A percentile compares a stretch with the other conserved stretches of the same genome.
phyloP scores from a whole-genome alignment of 495 filamentous ascomycete genomes.

The Penicillium coffeae region DNA sequence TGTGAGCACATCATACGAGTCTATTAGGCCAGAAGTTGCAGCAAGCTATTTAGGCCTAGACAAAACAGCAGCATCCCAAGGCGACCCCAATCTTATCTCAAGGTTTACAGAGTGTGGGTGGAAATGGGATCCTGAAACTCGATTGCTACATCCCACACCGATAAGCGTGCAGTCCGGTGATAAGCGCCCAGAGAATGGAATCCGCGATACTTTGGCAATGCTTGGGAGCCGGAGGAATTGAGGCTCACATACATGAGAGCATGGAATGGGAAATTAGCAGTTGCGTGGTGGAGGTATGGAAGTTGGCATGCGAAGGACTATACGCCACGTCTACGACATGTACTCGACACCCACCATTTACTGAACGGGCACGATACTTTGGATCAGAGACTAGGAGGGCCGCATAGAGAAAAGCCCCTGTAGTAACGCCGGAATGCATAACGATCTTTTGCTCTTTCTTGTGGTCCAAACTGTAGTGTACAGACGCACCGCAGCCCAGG shows the following conservation, averaged over 20 bases:
- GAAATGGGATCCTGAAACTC: conserved; percentile 39
- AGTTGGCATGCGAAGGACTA: too few species aligned
- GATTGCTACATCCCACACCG: conserved; percentile 38
- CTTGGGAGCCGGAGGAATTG: conserved; percentile 25
- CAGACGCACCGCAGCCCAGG: conserved; percentile 45
- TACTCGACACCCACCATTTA: not conserved
- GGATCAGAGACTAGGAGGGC: conserved; percentile 1
- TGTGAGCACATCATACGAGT: conserved; percentile 46
- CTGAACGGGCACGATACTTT: not conserved
- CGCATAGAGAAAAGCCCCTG: conserved; percentile 1
- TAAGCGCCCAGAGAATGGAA: conserved; percentile 18
- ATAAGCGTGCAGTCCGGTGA: conserved; percentile 25
- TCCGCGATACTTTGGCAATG: conserved; percentile 35
- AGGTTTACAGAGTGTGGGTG: conserved; percentile 44
- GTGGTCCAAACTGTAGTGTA: conserved; percentile 45
- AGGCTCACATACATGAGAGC: conserved; percentile 1
- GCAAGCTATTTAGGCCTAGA: conserved; percentile 48
- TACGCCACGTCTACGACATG: conserved; percentile 7
- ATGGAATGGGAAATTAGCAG: too few species aligned
- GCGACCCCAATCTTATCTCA: conserved; percentile 29
- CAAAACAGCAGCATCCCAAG: conserved; percentile 23
- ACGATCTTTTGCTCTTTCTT: conserved; percentile 44
- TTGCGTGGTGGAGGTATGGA: too few species aligned
- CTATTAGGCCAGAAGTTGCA: conserved; percentile 42
- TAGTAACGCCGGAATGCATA: conserved; percentile 33